Evolutionary conservation across 2,329 filamentous ascomycete species (phyloP).

Genomic region (Fusarium marasasianum): DNA sequence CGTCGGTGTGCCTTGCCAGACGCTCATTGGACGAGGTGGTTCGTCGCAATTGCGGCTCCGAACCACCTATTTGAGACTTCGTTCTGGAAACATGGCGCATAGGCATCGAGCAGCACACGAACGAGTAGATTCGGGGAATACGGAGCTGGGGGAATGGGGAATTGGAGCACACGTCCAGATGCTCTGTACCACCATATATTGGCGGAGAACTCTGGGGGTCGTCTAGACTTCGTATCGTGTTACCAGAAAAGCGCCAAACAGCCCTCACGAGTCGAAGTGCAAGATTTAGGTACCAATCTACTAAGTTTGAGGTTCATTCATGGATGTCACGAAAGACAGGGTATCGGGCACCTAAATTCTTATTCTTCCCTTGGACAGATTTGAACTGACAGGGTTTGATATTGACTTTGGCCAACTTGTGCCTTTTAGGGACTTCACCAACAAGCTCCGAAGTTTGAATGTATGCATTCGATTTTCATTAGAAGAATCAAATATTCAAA

Average conservation of each 20-base stretch:
- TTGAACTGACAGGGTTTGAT: constrained; percentile 1
- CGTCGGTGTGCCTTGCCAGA: constrained; percentile 13
- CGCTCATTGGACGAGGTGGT: constrained; percentile 9
- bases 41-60: constrained; percentile 31
- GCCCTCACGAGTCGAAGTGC: background rate
- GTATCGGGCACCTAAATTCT: background rate
- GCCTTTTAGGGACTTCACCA: background rate
- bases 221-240: background rate
- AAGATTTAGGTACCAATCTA: constrained; percentile 6
- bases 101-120: background rate
- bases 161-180: constrained; percentile 10
- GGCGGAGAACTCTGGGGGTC: constrained; percentile 26
- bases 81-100: background rate
- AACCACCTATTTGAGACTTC: constrained; percentile 8
- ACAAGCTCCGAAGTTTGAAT: background rate
- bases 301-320: background rate
- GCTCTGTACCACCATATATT: background rate
- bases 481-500: constrained; percentile 40
- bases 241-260: background rate
- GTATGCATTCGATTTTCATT: constrained; percentile 28
- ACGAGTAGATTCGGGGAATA: constrained; percentile 1
- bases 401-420: background rate
- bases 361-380: constrained; percentile 6
- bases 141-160: constrained; percentile 14
- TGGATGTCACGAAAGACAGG: background rate